A percentile compares a stretch with the other conserved stretches of the same genome.
Evolutionary conservation across 179 eudicot genomes (phyloP).

Genomic region (Carnegiea gigantea): DNA sequence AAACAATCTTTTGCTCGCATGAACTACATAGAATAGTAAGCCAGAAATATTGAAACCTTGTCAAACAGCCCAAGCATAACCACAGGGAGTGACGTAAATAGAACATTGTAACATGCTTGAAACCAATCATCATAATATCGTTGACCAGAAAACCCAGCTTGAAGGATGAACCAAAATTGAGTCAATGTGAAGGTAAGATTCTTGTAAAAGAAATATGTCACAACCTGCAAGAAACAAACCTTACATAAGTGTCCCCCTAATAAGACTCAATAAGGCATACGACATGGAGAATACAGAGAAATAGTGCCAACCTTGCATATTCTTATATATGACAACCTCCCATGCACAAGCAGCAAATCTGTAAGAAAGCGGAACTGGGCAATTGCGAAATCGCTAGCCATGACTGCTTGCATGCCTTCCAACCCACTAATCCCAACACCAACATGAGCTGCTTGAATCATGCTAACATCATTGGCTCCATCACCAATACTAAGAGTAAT

Average conservation of each 20-base stretch:
- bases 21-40: not conserved
- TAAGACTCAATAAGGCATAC: not conserved
- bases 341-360: conserved; percentile 95
- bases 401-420: conserved; percentile 99
- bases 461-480: conserved; percentile 99
- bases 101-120: conserved; percentile 90
- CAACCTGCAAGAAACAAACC: conserved; percentile 63
- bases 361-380: conserved; percentile 96
- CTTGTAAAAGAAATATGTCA: conserved; percentile 91
- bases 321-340: conserved; percentile 95
- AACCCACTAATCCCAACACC: conserved; percentile 98
- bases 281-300: not conserved
- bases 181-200: conserved; percentile 88
- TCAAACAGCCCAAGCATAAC: conserved; percentile 88
- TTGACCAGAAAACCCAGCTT: conserved; percentile 94
- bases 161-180: conserved; percentile 96
- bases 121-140: conserved; percentile 99
- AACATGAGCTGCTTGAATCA: conserved; percentile 99
- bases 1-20: conserved; percentile 1
- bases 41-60: conserved; percentile 51
- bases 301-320: conserved; percentile 74
- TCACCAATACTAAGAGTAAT: conserved; percentile 96
- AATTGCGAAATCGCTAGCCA: conserved; percentile 99
- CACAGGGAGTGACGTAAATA: conserved; percentile 92
- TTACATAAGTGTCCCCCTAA: conserved; percentile 1